These are phyloP conservation scores for Arthrobotrys conoides DNA, from an alignment of 2,329 filamentous ascomycete genomes.

Conservation along the genomic window DNA sequence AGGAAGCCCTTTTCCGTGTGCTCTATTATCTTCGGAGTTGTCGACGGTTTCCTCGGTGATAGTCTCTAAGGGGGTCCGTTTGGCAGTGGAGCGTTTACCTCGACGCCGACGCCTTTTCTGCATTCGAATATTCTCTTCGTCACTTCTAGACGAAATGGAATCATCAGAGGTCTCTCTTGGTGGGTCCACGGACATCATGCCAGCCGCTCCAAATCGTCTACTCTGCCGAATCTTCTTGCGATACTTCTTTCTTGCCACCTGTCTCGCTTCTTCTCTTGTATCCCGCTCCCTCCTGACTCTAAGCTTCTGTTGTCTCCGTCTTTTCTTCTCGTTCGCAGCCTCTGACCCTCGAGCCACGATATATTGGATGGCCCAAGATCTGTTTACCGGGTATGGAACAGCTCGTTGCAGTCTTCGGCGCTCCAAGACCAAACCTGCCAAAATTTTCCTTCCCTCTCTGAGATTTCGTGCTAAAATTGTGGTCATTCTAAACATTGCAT, in stretches of 20 bases:
- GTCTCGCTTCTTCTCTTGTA: background rate
- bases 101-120: too few relatives aligned
- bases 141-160: too few relatives aligned
- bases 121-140: too few relatives aligned
- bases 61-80: background rate
- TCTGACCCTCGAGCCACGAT: background rate
- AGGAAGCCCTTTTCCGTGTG: background rate
- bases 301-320: background rate
- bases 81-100: too few relatives aligned
- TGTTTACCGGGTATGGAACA: slow-evolving; percentile 28
- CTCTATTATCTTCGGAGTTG: too few relatives aligned
- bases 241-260: background rate
- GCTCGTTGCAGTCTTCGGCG: slow-evolving; percentile 7
- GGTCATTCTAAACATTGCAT: slow-evolving; percentile 26
- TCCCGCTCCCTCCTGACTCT: too few relatives aligned
- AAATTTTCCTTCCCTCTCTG: background rate
- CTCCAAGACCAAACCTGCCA: slow-evolving; percentile 5
- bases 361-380: slow-evolving; percentile 13
- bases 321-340: background rate
- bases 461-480: slow-evolving; percentile 6
- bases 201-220: background rate
- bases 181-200: background rate
- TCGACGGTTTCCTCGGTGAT: too few relatives aligned
- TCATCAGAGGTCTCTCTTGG: background rate
- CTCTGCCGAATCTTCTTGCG: background rate